Base-by-base conservation (phyloP, 129 eudicot genomes). In the Heracleum sosnowskyi region DNA sequence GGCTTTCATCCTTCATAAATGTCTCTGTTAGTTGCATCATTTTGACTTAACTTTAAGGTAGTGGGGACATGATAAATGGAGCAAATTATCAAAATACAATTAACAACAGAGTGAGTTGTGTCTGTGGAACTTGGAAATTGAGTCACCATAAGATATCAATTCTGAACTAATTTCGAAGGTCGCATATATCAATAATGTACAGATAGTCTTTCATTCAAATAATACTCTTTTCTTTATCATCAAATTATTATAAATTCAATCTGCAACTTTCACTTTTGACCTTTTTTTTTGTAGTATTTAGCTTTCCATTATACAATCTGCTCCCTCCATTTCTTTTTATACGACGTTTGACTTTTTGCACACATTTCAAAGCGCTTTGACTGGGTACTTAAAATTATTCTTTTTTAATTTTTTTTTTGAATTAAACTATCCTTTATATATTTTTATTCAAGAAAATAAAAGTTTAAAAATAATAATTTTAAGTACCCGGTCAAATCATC, bases 1-100 rank as follows among this genome's bases (percentile, higher is more conserved):
- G 81, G 81, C 81, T 68, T 79, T 46, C 41, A 60, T 26, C 49
- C 62, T 16, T 45, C 74, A 80, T 80, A 44, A 80, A 74, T 78
- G 68, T 42, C 10, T n/a, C 4, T 73, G 79, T 74, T 80, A 49
- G 79, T 80, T 34, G 79, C 15, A 77, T 40, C 33, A n/a, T 80
- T 39, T 75, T 74, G 76, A 74, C 79, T 70, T 40, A 49, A 42
- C 45, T 64, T 73, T 73, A 0, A 20, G 31, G 33, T 57, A 16
- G 66, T n/a, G 33, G 66, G 66, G 15, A n/a, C 66, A 57, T 57
- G 33, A 57, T 57, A n/a, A 57, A 57, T 10, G 33, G 66, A 57
- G 16, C 28, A 53, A 53, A 53, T 53, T 53, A 53, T 53, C 26
- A 18, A 53, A 53, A 20, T 20, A 20, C 16, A 7, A 11, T 24